Percentiles rank a stretch among this genome's conserved stretches.
phyloP scores from a whole-genome alignment of 768 basidiomycete species.

The Dictyophora rubrovolvata region DNA sequence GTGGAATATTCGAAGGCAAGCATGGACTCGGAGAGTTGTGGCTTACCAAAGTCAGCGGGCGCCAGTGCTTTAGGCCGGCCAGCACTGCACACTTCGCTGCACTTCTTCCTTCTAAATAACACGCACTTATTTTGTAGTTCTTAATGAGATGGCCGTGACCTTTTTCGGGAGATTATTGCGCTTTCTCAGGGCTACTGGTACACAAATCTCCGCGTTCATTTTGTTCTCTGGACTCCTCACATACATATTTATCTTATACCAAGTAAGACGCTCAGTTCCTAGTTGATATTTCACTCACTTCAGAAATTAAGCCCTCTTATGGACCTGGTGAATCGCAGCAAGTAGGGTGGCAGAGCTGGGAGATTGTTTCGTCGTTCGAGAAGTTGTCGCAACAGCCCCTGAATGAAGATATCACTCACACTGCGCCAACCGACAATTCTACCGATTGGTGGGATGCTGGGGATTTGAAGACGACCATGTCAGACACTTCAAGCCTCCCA shows the following conservation, averaged over 20 bases:
- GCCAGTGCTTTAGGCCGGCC: too few relatives aligned
- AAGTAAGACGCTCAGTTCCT: conserved; percentile 89
- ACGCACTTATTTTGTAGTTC: too few relatives aligned
- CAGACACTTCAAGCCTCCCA: conserved; percentile 63
- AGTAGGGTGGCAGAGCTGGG: conserved; percentile 8
- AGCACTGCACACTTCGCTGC: too few relatives aligned
- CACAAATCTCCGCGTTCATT: conserved; percentile 50
- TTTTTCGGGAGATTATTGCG: conserved; percentile 32
- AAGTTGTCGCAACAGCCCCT: conserved; percentile 12
- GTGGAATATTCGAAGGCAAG: too few relatives aligned
- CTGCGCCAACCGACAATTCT: conserved; percentile 13
- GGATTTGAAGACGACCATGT: conserved; percentile 22
- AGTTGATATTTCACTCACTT: conserved; percentile 16
- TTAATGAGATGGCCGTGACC: conserved; percentile 23
- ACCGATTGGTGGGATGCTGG: conserved; percentile 65
- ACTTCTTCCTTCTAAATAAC: too few relatives aligned
- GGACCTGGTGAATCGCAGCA: conserved; percentile 5
- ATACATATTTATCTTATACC: conserved; percentile 72
- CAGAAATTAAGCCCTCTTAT: conserved; percentile 1
- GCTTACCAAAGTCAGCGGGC: too few relatives aligned
- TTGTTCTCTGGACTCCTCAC: conserved; percentile 65
- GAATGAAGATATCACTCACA: conserved; percentile 9
- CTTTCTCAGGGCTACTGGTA: conserved; percentile 41
- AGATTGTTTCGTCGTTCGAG: not conserved
- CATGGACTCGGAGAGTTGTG: too few relatives aligned